Percentiles rank a stretch among this genome's conserved stretches.
Evolutionary conservation across 192 early-diverging fungal species (phyloP).

Genomic region (Podila minutissima): DNA sequence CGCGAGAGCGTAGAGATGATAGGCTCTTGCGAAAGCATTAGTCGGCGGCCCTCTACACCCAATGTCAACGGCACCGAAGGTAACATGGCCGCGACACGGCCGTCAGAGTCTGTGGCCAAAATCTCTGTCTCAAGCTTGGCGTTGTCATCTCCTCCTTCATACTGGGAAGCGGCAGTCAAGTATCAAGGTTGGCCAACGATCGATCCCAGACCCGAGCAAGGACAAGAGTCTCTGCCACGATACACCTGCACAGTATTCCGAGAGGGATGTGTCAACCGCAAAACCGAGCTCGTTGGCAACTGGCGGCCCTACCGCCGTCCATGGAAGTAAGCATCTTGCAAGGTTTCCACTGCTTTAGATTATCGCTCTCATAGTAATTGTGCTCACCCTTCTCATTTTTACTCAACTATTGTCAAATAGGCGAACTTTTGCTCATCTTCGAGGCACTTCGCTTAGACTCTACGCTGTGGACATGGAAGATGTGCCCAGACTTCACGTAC

Average conservation of each 20-base stretch:
- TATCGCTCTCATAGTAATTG: too few relatives aligned
- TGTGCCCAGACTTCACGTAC: slow-evolving; percentile 41
- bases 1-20: slow-evolving; percentile 35
- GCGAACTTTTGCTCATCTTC: slow-evolving; percentile 54
- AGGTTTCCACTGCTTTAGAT: neutral
- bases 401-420: slow-evolving; percentile 10
- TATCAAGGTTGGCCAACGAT: slow-evolving; percentile 38
- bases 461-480: slow-evolving; percentile 51
- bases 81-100: neutral
- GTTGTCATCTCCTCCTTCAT: slow-evolving; percentile 33
- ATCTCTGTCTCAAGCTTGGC: slow-evolving; percentile 40
- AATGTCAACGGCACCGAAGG: neutral
- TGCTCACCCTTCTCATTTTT: neutral
- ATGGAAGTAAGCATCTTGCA: slow-evolving; percentile 54
- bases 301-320: slow-evolving; percentile 52
- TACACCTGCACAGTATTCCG: slow-evolving; percentile 59
- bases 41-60: neutral
- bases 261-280: slow-evolving; percentile 52
- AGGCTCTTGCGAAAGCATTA: neutral
- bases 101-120: slow-evolving; percentile 8
- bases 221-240: slow-evolving; percentile 53
- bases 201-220: slow-evolving; percentile 52
- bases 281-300: slow-evolving; percentile 54
- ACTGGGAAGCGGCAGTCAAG: slow-evolving; percentile 49
- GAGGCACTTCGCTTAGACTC: slow-evolving; percentile 52